Base-by-base conservation (phyloP, 2,329 filamentous ascomycete genomes). In the Fusarium sambucinum region DNA sequence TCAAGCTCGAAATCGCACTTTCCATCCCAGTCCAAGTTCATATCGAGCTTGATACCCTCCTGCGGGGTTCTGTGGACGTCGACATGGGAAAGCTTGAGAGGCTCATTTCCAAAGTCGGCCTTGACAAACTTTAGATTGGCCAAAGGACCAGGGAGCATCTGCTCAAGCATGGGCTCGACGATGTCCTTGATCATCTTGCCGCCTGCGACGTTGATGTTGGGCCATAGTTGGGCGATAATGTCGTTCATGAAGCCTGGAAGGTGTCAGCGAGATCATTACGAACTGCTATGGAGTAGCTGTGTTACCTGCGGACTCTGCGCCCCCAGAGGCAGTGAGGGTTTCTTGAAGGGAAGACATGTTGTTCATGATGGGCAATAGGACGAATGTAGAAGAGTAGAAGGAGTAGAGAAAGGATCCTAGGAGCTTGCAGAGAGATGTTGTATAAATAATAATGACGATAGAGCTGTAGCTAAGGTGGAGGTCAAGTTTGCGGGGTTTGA, bases 191-290 rank as follows among this genome's bases (percentile, higher is more conserved):
- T 46, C 19, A 74, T 74, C 35, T 59, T 59, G 48, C 66, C 61
- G 30, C 70, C 72, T 8, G 72, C 72, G 21, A 74, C 61, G n/a
- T 68, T 74, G 63, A 74, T 74, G 45, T 74, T 74, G 32, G 72
- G 70, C 72, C 72, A 74, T 35, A 74, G 55, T 30, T 74, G 72
- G 6, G 72, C 71, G 41, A 74, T 32, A 29, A 74, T 74, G 52
- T 73, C 70, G 57, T 73, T 74, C 38, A 74, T 57, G 59, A 74
- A 74, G 47, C 71, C 71, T 73, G 32, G 0, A 9, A 29, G 44
- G n/a, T 57, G 65, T 72, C 13, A 74, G 67, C 37, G 12, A 47
- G 32, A 59, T 48, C 13, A 46, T 46, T 12, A 1, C 17, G n/a
- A 25, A 12, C 41, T n/a, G 12, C 35, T 12, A 32, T 38, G 23